A percentile compares a stretch with the other conserved stretches of the same genome.
phyloP scores from a whole-genome alignment of 140 eudicot genomes.

The Stevia rebaudiana region DNA sequence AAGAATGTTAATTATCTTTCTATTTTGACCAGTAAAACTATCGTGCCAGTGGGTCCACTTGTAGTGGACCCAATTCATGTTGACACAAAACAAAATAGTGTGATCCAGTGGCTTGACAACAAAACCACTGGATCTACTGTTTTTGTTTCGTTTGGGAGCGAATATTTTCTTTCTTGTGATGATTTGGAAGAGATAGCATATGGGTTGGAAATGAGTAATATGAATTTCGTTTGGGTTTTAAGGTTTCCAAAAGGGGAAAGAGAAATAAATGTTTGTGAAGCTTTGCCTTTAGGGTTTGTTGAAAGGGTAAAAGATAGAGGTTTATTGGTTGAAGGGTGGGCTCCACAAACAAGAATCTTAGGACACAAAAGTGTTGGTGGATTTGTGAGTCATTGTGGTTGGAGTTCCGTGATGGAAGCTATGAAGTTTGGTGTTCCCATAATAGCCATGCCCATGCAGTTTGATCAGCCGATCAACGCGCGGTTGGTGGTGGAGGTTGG shows the following conservation, averaged over 20 bases:
- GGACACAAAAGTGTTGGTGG: constrained; percentile 31
- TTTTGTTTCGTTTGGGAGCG: constrained; percentile 39
- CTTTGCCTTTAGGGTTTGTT: constrained; percentile 33
- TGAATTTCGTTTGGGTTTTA: constrained; percentile 36
- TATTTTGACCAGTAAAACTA: neutral
- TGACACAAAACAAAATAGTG: neutral
- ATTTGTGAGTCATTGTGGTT: constrained; percentile 43
- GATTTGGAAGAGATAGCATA: constrained; percentile 30
- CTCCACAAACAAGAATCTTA: constrained; percentile 33
- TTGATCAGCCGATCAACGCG: constrained; percentile 36
- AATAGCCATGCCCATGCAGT: constrained; percentile 40
- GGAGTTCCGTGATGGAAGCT: constrained; percentile 36
- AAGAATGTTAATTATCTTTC: constrained; percentile 23
- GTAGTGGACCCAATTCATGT: neutral
- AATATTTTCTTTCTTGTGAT: constrained; percentile 27
- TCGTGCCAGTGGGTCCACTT: constrained; percentile 30
- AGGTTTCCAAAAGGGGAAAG: constrained; percentile 31
- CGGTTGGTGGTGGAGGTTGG: constrained; percentile 31
- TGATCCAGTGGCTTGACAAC: constrained; percentile 29
- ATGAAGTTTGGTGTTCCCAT: constrained; percentile 33
- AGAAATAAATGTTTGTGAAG: neutral
- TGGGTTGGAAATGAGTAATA: constrained; percentile 35
- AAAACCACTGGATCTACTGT: constrained; percentile 16
- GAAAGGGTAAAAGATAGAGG: constrained; percentile 31
- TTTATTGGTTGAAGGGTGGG: constrained; percentile 34